Percentiles rank a stretch among this genome's conserved stretches.
Evolutionary conservation across 257 asterid genomes (phyloP).

Genomic region (Lycium ferocissimum): DNA sequence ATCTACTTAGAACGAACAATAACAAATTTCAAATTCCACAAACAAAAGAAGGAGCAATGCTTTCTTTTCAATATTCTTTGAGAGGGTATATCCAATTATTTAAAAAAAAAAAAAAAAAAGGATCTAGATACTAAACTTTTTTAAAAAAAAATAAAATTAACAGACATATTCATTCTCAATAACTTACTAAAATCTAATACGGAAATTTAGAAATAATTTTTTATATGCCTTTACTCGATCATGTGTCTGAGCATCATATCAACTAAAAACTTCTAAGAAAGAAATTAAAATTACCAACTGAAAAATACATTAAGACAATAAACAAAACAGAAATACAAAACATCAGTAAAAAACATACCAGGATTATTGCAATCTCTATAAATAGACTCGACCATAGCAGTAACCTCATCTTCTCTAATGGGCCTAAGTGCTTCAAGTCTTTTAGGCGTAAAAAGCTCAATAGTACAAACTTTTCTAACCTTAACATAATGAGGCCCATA

Average conservation of each 20-base stretch:
- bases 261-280: not conserved
- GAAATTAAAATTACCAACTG: not conserved
- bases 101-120: too few species aligned
- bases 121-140: not conserved
- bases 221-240: not conserved
- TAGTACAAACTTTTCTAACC: constrained; percentile 75
- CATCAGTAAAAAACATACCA: constrained; percentile 40
- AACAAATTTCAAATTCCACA: too few species aligned
- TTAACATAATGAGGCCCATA: constrained; percentile 90
- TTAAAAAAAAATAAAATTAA: too few species aligned
- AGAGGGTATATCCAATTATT: not conserved
- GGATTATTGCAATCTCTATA: constrained; percentile 48
- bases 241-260: not conserved
- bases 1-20: too few species aligned
- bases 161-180: not conserved
- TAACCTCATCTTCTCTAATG: constrained; percentile 78
- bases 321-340: not conserved
- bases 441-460: constrained; percentile 73
- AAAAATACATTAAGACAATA: not conserved
- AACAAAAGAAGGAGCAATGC: too few species aligned
- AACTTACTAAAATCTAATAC: not conserved
- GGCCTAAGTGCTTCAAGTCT: constrained; percentile 73
- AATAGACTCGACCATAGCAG: constrained; percentile 76
- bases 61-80: not conserved
- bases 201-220: not conserved